These are phyloP conservation scores for Aspergillus cavernicola DNA, from an alignment of 495 filamentous ascomycete species.

Conservation along the genomic window DNA sequence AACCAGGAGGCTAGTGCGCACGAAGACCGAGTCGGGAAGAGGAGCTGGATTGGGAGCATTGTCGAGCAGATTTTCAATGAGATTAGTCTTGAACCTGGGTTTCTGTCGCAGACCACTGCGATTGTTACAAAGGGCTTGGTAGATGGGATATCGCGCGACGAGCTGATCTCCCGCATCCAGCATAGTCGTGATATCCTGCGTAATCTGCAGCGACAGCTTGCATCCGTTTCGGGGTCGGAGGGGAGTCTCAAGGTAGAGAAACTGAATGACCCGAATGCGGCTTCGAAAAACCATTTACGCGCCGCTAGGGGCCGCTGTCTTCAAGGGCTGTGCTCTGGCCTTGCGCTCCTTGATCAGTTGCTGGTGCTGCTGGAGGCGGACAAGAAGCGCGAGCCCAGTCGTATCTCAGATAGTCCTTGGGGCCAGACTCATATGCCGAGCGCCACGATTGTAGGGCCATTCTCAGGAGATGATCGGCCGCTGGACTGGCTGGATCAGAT, in stretches of 20 bases:
- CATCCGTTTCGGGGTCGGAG: slow-evolving; percentile 6
- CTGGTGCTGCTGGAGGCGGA: slow-evolving; percentile 13
- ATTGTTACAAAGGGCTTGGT: neutral
- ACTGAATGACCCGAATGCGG: slow-evolving; percentile 9
- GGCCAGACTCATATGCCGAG: neutral
- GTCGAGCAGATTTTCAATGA: slow-evolving; percentile 26
- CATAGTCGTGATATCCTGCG: slow-evolving; percentile 9
- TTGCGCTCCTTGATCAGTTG: slow-evolving; percentile 17
- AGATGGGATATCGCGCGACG: neutral
- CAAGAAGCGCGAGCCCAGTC: neutral
- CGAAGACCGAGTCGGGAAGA: slow-evolving; percentile 14
- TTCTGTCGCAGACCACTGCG: slow-evolving; percentile 17
- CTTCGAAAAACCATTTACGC: no score
- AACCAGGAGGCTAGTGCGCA: slow-evolving; percentile 16
- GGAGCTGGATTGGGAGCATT: slow-evolving; percentile 17
- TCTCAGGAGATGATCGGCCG: neutral
- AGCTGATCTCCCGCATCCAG: slow-evolving; percentile 12
- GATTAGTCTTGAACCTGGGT: slow-evolving; percentile 23
- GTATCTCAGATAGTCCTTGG: neutral
- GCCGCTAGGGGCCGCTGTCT: no score
- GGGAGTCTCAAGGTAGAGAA: slow-evolving; percentile 3
- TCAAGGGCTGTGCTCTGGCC: slow-evolving; percentile 12
- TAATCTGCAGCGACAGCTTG: slow-evolving; percentile 14
- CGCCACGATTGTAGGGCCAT: neutral
- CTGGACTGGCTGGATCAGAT: slow-evolving; percentile 16